These are phyloP conservation scores for Sequoia sempervirens DNA, from an alignment of 75 land plant species.

Conservation along the genomic window DNA sequence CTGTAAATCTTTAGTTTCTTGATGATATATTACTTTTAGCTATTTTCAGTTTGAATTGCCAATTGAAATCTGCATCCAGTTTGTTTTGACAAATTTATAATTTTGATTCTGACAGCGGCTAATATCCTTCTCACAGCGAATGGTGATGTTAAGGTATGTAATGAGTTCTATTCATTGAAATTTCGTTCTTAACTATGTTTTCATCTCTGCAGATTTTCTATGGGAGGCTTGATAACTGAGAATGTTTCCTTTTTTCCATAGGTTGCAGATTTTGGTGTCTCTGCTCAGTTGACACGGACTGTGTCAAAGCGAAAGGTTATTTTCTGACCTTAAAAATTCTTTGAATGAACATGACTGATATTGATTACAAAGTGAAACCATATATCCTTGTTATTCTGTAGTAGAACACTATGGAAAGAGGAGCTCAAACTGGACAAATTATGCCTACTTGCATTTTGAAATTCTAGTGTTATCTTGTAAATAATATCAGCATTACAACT, in stretches of 20 bases:
- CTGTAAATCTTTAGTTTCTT: constrained; percentile 2
- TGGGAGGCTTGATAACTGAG: background rate
- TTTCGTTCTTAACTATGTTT: background rate
- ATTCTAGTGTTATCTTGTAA: background rate
- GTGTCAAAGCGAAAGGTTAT: constrained; percentile 94
- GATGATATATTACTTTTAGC: background rate
- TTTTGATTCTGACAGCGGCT: constrained; percentile 68
- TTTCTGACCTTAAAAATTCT: background rate
- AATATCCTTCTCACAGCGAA: constrained; percentile 90
- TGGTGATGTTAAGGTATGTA: constrained; percentile 94
- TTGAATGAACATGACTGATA: background rate
- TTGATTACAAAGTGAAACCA: background rate
- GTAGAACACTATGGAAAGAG: background rate
- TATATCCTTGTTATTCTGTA: background rate
- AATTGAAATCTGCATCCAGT: background rate
- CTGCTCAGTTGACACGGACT: constrained; percentile 96
- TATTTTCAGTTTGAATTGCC: background rate
- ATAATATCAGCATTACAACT: background rate
- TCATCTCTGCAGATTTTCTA: background rate
- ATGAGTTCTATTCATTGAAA: background rate
- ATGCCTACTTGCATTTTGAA: background rate
- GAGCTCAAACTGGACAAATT: background rate
- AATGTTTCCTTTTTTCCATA: constrained; percentile 13
- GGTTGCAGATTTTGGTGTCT: constrained; percentile 99
- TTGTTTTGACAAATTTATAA: background rate